phyloP scores from a whole-genome alignment of 768 basidiomycete species.

The Phlegmacium glaucopus region DNA sequence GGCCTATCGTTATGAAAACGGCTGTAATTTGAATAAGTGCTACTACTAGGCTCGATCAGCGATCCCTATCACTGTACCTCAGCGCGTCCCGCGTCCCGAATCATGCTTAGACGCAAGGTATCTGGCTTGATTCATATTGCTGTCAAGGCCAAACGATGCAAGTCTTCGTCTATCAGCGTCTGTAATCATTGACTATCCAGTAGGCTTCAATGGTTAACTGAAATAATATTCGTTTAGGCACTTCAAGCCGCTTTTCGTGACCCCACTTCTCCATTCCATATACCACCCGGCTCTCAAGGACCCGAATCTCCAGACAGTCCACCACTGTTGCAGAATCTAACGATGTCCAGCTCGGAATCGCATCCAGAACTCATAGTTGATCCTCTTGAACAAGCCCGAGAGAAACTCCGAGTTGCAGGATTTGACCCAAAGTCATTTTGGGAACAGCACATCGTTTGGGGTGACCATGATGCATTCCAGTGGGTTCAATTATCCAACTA shows the following conservation, averaged over 20 bases:
- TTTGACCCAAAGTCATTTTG: slow-evolving; percentile 68
- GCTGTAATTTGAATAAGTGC: too few species aligned
- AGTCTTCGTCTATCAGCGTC: slow-evolving; percentile 8
- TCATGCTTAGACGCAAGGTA: too few species aligned
- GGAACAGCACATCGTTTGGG: slow-evolving; percentile 79
- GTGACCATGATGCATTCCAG: slow-evolving; percentile 78
- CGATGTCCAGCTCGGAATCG: slow-evolving; percentile 9
- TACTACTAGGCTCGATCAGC: too few species aligned
- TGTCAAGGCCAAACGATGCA: too few species aligned
- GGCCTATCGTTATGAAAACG: too few species aligned
- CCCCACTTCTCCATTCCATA: slow-evolving; percentile 62
- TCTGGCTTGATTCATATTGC: too few species aligned
- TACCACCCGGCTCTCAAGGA: slow-evolving; percentile 55
- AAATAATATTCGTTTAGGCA: slow-evolving; percentile 34
- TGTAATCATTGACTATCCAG: not conserved
- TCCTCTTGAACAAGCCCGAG: slow-evolving; percentile 36
- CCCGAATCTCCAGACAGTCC: slow-evolving; percentile 56
- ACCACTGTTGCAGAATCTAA: slow-evolving; percentile 11
- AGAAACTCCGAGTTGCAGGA: slow-evolving; percentile 40
- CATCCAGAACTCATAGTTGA: slow-evolving; percentile 3
- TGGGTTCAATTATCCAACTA: slow-evolving; percentile 30
- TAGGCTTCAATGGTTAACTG: not conserved
- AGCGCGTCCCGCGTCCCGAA: too few species aligned
- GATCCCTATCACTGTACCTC: too few species aligned
- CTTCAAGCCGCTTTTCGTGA: slow-evolving; percentile 61